Conservation (phyloP, 331 rosid species). For the Acacia concinna region DNA sequence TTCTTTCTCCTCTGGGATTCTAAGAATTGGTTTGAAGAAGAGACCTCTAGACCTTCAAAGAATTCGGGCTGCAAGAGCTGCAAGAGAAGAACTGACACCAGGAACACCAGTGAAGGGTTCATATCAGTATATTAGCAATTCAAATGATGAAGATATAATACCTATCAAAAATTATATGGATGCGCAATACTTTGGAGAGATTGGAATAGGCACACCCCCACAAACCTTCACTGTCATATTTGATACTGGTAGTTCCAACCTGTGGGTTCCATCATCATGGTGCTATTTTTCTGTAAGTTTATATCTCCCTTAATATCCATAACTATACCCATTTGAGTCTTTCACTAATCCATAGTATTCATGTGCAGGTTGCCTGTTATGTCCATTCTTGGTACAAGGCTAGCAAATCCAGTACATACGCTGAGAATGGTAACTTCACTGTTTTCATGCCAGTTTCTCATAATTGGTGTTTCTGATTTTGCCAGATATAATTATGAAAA, state of each 20-base stretch:
- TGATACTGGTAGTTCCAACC: slow-evolving; percentile 93
- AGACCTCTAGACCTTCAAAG: slow-evolving; percentile 56
- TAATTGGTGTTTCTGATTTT: slow-evolving; percentile 15
- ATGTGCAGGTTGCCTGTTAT: slow-evolving; percentile 71
- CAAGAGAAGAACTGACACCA: slow-evolving; percentile 41
- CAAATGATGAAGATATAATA: slow-evolving; percentile 50
- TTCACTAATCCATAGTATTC: slow-evolving; percentile 14
- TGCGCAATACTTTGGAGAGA: slow-evolving; percentile 87
- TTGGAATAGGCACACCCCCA: slow-evolving; percentile 81
- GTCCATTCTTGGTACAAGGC: slow-evolving; percentile 72
- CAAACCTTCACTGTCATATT: slow-evolving; percentile 78
- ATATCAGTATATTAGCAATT: slow-evolving; percentile 25
- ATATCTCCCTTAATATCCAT: slow-evolving; percentile 4
- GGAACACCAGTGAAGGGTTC: slow-evolving; percentile 36
- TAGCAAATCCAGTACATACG: slow-evolving; percentile 64
- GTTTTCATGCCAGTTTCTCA: background rate
- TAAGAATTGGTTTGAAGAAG: slow-evolving; percentile 67
- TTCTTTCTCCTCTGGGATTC: slow-evolving; percentile 57
- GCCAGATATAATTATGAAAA: background rate
- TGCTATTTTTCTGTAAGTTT: slow-evolving; percentile 77
- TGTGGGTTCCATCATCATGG: slow-evolving; percentile 89
- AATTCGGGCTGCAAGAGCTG: slow-evolving; percentile 52
- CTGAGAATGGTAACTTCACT: slow-evolving; percentile 52
- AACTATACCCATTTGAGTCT: background rate
- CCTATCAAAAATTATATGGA: slow-evolving; percentile 74